These are phyloP conservation scores for Acanthamoeba triangularis DNA, from an alignment of 208 protist genomes.

Conservation along the genomic window DNA sequence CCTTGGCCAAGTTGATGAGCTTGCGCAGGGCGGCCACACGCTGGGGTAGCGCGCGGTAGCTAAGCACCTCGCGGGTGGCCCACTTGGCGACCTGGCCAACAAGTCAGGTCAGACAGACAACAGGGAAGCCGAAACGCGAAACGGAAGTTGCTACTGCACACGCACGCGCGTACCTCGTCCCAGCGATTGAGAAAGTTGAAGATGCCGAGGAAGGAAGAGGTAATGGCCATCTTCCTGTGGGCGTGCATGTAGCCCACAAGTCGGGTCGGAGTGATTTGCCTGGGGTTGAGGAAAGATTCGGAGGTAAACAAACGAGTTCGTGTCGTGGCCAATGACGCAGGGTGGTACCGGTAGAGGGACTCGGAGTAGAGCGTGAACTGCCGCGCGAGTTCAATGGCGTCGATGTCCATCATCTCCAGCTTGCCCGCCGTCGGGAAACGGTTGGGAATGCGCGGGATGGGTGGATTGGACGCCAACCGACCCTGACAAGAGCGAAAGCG, in stretches of 20 bases:
- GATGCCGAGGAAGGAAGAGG: constrained; percentile 38
- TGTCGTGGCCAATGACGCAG: background rate
- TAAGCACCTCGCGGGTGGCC: constrained; percentile 43
- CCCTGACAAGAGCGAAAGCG: background rate
- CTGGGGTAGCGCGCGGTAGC: background rate
- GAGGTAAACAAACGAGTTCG: background rate
- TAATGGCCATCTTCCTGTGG: constrained; percentile 49
- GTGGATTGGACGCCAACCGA: background rate
- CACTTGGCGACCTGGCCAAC: constrained; percentile 33
- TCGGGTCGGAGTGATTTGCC: constrained; percentile 19
- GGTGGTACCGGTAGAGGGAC: background rate
- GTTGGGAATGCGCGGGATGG: background rate
- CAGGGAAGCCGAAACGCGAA: too few relatives aligned
- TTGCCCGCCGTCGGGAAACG: background rate
- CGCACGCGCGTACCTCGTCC: constrained; percentile 28
- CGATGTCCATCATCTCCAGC: constrained; percentile 19
- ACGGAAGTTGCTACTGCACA: background rate
- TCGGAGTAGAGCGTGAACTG: constrained; percentile 70
- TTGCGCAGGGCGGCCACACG: constrained; percentile 2
- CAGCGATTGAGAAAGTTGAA: constrained; percentile 69
- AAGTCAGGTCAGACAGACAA: background rate
- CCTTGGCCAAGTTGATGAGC: constrained; percentile 39
- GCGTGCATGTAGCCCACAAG: constrained; percentile 52
- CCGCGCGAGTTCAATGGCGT: constrained; percentile 54
- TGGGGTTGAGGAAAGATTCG: background rate